Base-by-base conservation (phyloP, 306 rosid species). In the Parietaria judaica region DNA sequence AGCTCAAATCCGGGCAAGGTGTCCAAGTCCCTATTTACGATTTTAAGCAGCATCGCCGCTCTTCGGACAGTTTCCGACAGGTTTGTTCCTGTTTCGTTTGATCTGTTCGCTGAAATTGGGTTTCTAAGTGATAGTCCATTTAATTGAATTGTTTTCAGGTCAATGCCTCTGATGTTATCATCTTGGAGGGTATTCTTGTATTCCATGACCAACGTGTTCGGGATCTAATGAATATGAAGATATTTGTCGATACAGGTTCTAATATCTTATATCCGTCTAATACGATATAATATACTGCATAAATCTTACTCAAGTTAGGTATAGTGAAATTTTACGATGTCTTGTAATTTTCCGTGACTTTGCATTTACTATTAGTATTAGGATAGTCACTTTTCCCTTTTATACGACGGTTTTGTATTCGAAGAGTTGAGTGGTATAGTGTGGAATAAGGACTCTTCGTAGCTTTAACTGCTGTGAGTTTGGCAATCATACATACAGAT, bases 181-280 rank as follows among this genome's bases (percentile, higher is more conserved):
- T 92, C 70, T 64, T 92, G 83, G 98, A 92, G 78, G 98, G 98
- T 45, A 92, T 92, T 86, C 86, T 92, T 56, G 96, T 92, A 57
- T 92, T 92, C 84, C 98, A 92, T 54, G 98, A 92, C 51, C 98
- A 82, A 65, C 84, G 77, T 48, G 92, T 92, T 16, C 95, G 98
- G 34, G 84, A 82, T 76, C 78, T 92, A 66, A 92, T 92, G 98
- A 86, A 86, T 78, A 92, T 88, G 88, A 92, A 92, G 84, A 92
- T 92, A 69, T 92, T 92, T 82, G 99, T 88, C 50, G 99, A 92
- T 65, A 74, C 96, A 82, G 99, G 99, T 92, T 66, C 70, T 63
- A 46, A 17, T 63, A 11, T 14, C 55, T 65, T 71, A 47, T 48
- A 37, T 72, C 54, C 38, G 51, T 43, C 68, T 11, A 11, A 61